These are phyloP conservation scores for Lachancea quebecensis DNA, from an alignment of 805 yeast genomes.

Conservation along the genomic window DNA sequence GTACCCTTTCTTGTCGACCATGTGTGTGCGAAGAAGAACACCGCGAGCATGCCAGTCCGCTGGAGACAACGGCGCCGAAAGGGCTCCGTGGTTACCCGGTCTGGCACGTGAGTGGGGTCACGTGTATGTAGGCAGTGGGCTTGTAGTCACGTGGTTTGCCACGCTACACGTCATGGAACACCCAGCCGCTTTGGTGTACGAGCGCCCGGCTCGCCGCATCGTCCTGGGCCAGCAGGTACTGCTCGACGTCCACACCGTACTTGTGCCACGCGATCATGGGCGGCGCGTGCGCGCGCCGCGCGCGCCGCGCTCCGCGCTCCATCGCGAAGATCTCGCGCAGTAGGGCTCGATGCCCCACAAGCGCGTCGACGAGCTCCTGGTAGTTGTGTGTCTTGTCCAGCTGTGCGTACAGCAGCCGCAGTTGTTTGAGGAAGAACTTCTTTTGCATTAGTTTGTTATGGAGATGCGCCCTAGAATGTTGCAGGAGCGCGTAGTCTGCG, in stretches of 20 bases:
- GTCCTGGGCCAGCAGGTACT: constrained; percentile 12
- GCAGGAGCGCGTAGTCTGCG: constrained; percentile 19
- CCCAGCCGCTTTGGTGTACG: constrained; percentile 10
- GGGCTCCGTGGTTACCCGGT: too few relatives aligned
- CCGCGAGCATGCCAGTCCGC: too few relatives aligned
- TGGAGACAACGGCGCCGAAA: too few relatives aligned
- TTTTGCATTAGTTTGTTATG: constrained; percentile 17
- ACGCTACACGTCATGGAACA: constrained; percentile 7
- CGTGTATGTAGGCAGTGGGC: too few relatives aligned
- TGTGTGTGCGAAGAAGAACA: too few relatives aligned
- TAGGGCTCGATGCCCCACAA: constrained; percentile 20
- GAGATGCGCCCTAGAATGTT: constrained; percentile 18
- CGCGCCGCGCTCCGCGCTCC: constrained; percentile 10
- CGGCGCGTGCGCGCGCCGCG: constrained; percentile 4
- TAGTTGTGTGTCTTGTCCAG: constrained; percentile 26
- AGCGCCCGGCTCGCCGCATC: constrained; percentile 3
- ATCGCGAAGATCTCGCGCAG: constrained; percentile 27
- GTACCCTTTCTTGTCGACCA: too few relatives aligned
- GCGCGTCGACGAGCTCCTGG: constrained; percentile 26
- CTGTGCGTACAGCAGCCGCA: constrained; percentile 22
- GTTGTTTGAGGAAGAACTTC: constrained; percentile 18
- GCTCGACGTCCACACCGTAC: constrained; percentile 23
- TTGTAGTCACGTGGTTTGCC: too few relatives aligned
- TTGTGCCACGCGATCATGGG: constrained; percentile 21
- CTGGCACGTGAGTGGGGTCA: too few relatives aligned